Base-by-base conservation (phyloP, 345 rosid genomes). In the Bruguiera gymnorhiza region DNA sequence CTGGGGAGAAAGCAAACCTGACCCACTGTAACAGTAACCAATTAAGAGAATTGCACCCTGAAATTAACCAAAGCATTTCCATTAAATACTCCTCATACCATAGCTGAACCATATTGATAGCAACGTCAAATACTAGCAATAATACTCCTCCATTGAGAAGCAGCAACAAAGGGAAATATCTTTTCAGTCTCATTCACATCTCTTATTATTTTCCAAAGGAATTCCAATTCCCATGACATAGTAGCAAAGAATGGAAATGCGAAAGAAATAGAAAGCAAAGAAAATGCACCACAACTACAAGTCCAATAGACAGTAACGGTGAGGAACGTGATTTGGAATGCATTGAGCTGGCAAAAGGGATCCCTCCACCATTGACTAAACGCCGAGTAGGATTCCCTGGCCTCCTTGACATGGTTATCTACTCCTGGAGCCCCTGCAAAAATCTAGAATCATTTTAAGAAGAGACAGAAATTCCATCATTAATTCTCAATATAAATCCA, bases 31-130 rank as follows among this genome's bases (percentile, higher is more conserved):
- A 53, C 81, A 71, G 77, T 88, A 88, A 61, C 84, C 75, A 19
- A 85, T 65, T 34, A 86, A 77, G 69, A 88, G 83, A 56, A 88
- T 65, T 60, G 94, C 86, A 69, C 94, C 91, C 94, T 88, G 91
- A 66, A 80, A 84, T 23, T 61, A 24, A 36, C 68, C 53, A 20
- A 73, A 62, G 36, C 9, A n/a, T 34, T 57, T 9, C 43, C 34
- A 62, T 62, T 68, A 65, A 69, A 26, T 29, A 69, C 46, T n/a
- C 66, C 65, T 36, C 30, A 62, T 51, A 32, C 50, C 18, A 16
- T 52, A 62, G 21, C 54, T 31, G 61, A 36, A 43, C 26, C 30
- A 24, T 10, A 9, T 56, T 21, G 29, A 27, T 56, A 56, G 60
- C 50, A 43, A 43, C 19, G 4, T 43, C 18, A 43, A 43, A 13